These are phyloP conservation scores for Chenopodium suecicum DNA, from an alignment of 148 eudicot species.

Conservation along the genomic window DNA sequence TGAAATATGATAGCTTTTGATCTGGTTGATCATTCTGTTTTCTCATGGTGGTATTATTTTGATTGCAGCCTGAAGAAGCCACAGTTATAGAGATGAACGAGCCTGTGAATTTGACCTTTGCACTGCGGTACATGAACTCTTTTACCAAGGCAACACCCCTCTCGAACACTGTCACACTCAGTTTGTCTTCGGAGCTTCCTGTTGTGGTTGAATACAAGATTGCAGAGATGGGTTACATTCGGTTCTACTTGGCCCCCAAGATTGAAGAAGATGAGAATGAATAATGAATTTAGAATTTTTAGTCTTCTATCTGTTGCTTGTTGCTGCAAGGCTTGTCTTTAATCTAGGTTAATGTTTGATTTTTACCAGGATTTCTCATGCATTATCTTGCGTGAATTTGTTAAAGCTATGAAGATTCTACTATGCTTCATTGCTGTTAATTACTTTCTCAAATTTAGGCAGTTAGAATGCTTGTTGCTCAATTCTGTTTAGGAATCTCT, in stretches of 20 bases:
- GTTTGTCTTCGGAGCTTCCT: slow-evolving; percentile 88
- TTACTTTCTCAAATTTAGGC: slow-evolving; percentile 7
- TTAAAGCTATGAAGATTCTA: neutral
- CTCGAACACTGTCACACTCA: slow-evolving; percentile 72
- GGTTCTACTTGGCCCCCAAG: slow-evolving; percentile 92
- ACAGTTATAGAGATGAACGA: slow-evolving; percentile 87
- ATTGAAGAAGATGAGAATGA: slow-evolving; percentile 88
- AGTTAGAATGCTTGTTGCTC: slow-evolving; percentile 5
- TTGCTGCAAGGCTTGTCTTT: neutral
- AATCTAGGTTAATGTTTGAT: slow-evolving; percentile 1
- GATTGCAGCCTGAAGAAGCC: slow-evolving; percentile 82
- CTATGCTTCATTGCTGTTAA: neutral
- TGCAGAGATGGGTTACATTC: slow-evolving; percentile 89
- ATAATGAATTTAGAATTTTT: slow-evolving; percentile 30
- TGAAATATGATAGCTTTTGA: neutral
- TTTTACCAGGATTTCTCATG: slow-evolving; percentile 13
- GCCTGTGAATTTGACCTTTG: slow-evolving; percentile 85
- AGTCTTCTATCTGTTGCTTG: neutral
- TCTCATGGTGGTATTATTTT: neutral
- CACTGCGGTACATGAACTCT: slow-evolving; percentile 83
- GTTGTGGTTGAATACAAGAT: slow-evolving; percentile 92
- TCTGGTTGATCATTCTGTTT: neutral
- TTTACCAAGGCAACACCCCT: slow-evolving; percentile 89
- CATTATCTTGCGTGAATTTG: slow-evolving; percentile 10
- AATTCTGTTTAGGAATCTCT: neutral